phyloP scores from a whole-genome alignment of 2,329 filamentous ascomycete species.

The Hypoxylon sp. region DNA sequence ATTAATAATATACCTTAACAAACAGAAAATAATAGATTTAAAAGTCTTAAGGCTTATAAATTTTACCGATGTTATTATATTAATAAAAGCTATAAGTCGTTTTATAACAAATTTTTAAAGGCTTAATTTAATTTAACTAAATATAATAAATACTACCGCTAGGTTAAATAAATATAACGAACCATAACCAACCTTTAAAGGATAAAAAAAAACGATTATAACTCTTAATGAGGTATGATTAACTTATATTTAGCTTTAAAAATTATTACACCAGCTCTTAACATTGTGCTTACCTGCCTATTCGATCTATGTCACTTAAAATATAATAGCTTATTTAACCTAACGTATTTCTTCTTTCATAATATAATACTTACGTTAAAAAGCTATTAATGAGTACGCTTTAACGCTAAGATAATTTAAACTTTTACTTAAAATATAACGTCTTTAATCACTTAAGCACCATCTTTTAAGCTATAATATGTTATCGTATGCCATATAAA shows the following conservation, averaged over 20 bases:
- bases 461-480: slow-evolving; percentile 12
- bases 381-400: not conserved
- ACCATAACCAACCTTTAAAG: not conserved
- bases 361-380: slow-evolving; percentile 7
- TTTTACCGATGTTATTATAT: slow-evolving; percentile 6
- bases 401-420: not conserved
- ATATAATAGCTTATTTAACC: slow-evolving; percentile 4
- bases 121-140: not conserved
- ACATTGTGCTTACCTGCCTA: not conserved
- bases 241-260: slow-evolving; percentile 6
- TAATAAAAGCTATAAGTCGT: not conserved
- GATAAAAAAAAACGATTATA: not conserved
- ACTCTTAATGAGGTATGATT: not conserved
- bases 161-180: slow-evolving; percentile 8
- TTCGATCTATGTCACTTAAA: slow-evolving; percentile 7
- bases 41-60: not conserved
- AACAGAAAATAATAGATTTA: slow-evolving; percentile 5
- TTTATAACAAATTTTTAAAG: not conserved
- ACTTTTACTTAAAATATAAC: not conserved
- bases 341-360: slow-evolving; percentile 1
- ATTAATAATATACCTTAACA: slow-evolving; percentile 6
- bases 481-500: not conserved
- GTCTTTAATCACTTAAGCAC: not conserved
- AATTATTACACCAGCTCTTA: not conserved
- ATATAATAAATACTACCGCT: slow-evolving; percentile 1